These are phyloP conservation scores for Cordia subcordata DNA, from an alignment of 257 asterid species.

Conservation along the genomic window DNA sequence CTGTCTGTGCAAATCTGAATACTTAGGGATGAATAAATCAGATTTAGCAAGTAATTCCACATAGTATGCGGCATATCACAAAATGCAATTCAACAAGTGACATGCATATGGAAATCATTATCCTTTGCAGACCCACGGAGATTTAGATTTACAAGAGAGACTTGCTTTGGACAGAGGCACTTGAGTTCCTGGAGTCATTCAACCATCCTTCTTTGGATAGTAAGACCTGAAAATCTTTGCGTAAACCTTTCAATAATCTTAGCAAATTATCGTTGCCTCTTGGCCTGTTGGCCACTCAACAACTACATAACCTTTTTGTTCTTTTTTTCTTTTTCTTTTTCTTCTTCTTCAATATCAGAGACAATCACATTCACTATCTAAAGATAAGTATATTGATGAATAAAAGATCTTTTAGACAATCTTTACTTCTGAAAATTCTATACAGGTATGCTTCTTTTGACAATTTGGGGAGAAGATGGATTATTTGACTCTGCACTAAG, in stretches of 20 bases:
- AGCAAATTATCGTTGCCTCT: too few relatives aligned
- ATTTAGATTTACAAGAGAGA: constrained; percentile 53
- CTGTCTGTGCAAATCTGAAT: too few relatives aligned
- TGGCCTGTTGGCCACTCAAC: background rate
- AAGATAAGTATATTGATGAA: too few relatives aligned
- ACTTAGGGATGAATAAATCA: too few relatives aligned
- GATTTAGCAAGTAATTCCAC: too few relatives aligned
- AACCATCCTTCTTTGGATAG: constrained; percentile 42
- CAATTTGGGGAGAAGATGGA: constrained; percentile 55
- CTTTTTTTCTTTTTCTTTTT: background rate
- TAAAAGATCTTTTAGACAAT: too few relatives aligned
- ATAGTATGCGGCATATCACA: too few relatives aligned
- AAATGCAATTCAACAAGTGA: too few relatives aligned
- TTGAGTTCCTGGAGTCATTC: constrained; percentile 53
- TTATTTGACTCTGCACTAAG: constrained; percentile 53
- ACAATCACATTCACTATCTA: too few relatives aligned
- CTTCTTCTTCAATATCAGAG: too few relatives aligned
- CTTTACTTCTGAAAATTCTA: background rate
- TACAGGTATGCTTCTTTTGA: constrained; percentile 58
- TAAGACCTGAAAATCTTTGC: constrained; percentile 12
- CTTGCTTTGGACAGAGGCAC: constrained; percentile 60
- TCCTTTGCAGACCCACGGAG: constrained; percentile 47
- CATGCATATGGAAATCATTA: too few relatives aligned
- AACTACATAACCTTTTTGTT: too few relatives aligned
- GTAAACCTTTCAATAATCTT: background rate